A percentile compares a stretch with the other conserved stretches of the same genome.
Evolutionary conservation across 2,329 filamentous ascomycete genomes (phyloP).

Genomic region (Dactylonectria estremocensis): DNA sequence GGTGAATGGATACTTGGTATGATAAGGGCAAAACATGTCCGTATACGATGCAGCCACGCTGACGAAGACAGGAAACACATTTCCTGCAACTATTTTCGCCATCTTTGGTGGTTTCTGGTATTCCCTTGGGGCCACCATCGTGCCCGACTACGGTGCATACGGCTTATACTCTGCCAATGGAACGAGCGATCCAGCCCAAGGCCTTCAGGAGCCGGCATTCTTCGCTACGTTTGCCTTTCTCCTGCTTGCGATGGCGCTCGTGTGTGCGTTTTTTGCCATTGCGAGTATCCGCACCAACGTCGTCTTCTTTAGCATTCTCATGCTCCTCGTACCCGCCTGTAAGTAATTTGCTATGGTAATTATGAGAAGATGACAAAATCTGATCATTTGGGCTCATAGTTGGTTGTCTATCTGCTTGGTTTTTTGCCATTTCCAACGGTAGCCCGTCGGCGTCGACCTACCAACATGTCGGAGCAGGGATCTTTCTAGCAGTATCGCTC

Average conservation of each 20-base stretch:
- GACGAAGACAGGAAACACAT: neutral
- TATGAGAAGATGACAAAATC: no score
- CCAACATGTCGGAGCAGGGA: neutral
- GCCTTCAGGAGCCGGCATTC: neutral
- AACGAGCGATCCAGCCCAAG: neutral
- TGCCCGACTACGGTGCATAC: neutral
- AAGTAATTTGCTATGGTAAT: neutral
- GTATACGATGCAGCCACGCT: neutral
- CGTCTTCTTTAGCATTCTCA: neutral
- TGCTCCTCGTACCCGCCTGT: neutral
- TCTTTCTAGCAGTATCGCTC: neutral
- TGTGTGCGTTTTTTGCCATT: neutral
- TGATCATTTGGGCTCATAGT: no score
- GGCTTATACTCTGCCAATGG: neutral
- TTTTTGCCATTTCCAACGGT: neutral
- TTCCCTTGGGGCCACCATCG: neutral
- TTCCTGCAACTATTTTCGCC: neutral
- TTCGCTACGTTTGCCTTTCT: neutral
- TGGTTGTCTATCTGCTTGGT: neutral
- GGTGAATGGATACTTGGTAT: constrained; percentile 62
- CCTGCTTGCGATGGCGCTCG: neutral
- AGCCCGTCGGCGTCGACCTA: neutral
- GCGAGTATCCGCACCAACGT: neutral
- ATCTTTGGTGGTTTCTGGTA: neutral
- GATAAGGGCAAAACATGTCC: neutral